Conservation (phyloP, 2,329 filamentous ascomycete species). For the Aotearoamyces nothofagi region DNA sequence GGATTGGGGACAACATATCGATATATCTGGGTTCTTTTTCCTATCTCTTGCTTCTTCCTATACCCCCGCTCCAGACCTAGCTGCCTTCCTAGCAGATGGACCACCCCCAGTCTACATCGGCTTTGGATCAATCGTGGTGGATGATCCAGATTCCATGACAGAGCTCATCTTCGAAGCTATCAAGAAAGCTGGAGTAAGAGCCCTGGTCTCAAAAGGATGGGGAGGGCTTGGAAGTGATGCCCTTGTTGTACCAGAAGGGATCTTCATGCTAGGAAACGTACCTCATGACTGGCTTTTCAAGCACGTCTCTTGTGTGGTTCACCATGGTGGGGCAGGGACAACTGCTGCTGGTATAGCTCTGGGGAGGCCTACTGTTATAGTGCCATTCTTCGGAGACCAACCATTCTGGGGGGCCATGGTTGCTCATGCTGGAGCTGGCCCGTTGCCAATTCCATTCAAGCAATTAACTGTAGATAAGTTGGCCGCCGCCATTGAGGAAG, state of each 20-base stretch:
- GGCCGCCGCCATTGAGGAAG: conserved; percentile 45
- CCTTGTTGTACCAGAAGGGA: conserved; percentile 41
- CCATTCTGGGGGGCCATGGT: conserved; percentile 75
- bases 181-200: conserved; percentile 47
- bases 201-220: conserved; percentile 64
- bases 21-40: conserved; percentile 65
- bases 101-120: conserved; percentile 66
- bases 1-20: conserved; percentile 60
- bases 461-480: conserved; percentile 50
- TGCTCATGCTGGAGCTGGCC: conserved; percentile 55
- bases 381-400: conserved; percentile 80
- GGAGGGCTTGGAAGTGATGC: conserved; percentile 50
- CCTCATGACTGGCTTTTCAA: conserved; percentile 70
- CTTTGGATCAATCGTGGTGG: conserved; percentile 63
- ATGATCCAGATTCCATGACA: conserved; percentile 54
- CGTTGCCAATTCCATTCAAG: conserved; percentile 53
- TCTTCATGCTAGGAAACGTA: conserved; percentile 60
- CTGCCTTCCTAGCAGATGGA: conserved; percentile 49
- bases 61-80: conserved; percentile 48
- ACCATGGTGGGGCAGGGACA: conserved; percentile 70
- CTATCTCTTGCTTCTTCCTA: conserved; percentile 52
- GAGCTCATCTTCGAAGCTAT: conserved; percentile 58
- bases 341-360: conserved; percentile 74
- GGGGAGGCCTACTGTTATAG: conserved; percentile 66
- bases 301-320: conserved; percentile 47